Base-by-base conservation (phyloP, 116 monocot genomes). In the Dioscorea cayenensis region DNA sequence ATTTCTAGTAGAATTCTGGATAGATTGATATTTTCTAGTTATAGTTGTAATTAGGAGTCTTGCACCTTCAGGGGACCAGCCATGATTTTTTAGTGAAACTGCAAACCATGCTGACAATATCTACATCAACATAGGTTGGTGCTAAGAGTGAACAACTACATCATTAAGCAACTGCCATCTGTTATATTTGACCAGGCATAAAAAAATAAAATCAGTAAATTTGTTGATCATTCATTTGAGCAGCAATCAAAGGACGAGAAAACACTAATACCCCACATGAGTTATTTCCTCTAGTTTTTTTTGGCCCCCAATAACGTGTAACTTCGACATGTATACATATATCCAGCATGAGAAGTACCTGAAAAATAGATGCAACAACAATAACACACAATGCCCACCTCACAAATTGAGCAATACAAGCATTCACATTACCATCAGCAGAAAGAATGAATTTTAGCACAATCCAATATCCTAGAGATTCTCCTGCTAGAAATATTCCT, bases 401-500 rank as follows among this genome's bases (percentile, higher is more conserved):
- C 23, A 93, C 97, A 82, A 97, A 97, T 43, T 83, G 88, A n/a
- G 93, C 84, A 63, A 93, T 79, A 18, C 84, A 78, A 69, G 79
- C 73, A 86, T 93, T 88, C 5, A 93, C 88, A 72, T 60, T 77
- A 14, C 97, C 97, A 88, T 97, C 84, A 60, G 85, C 74, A 32
- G 81, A 86, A 71, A 97, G 80, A 37, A 97, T 72, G 75, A 86
- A 93, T 70, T 86, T 97, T 48, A 88, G 81, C 48, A 97, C 97
- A 59, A 84, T 83, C 93, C 93, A 97, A 67, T 84, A 97, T 36
- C 97, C 97, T 60, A 97, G 66, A 81, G 83, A 93, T 63, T 90
- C 97, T 52, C 97, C 97, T 66, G 86, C 61, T 61, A 97, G 79
- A 69, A 82, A 49, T 66, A 93, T 72, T 51, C 72, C 72, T 20